Base-by-base conservation (phyloP, 2,329 filamentous ascomycete genomes). In the Sporothrix brunneoviolacea region DNA sequence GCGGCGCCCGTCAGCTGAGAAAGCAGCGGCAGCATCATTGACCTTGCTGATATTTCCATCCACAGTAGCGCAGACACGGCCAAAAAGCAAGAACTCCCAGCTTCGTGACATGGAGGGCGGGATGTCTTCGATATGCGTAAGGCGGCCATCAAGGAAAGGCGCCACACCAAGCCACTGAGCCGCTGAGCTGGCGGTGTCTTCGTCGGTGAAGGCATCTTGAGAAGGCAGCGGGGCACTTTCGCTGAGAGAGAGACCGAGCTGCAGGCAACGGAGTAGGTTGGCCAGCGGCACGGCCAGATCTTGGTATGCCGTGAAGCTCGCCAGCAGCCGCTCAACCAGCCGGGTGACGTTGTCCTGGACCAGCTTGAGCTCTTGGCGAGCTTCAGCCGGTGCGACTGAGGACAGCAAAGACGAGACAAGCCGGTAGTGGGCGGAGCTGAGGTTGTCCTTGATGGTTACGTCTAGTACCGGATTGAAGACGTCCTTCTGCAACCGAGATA, bases 381-480 rank as follows among this genome's bases (percentile, higher is more conserved):
- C 66, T 8, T 62, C 32, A 1, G 36, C n/a, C 1, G 39, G 37
- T 4, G 39, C 24, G 9, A 28, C 9, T 58, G 62, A 0, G 2
- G 63, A 63, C 4, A 47, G 27, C 19, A 54, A 60, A 7, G 48
- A 45, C 3, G 66, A 59, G 7, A 64, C 57, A 28, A 64, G 64
- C 3, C 66, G 64, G 36, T 64, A 59, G 43, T 72, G 61, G 1
- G 67, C 66, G 0, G 62, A 60, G 32, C 69, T 64, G 18, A 77
- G 61, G 28, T 75, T 67, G 48, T 70, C 68, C 16, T 73, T 70
- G 19, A 83, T 68, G 15, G 84, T 68, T n/a, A 77, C 73, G 54
- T 82, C 84, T 36, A 94, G 68, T 22, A 94, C 68, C 54, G 87
- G 91, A 47, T 77, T 79, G 60, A 97, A 91, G 59, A 97, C 91